Evolutionary conservation across 352 stramenopile genomes (phyloP).

Genomic region (Plasmopara viticola): DNA sequence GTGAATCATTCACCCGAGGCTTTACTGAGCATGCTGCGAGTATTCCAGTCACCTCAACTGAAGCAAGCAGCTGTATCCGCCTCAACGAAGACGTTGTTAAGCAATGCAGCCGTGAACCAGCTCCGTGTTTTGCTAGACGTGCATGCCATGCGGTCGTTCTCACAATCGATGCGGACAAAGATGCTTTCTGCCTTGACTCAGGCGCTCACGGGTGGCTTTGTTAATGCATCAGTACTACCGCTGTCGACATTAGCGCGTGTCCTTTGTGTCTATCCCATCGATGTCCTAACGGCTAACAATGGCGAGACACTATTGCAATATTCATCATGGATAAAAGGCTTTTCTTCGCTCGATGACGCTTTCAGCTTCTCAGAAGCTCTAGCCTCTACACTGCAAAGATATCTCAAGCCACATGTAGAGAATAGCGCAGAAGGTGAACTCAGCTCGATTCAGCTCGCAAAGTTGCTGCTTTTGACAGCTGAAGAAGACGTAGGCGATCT

Average conservation of each 20-base stretch:
- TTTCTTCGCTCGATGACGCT: not conserved
- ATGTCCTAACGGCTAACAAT: constrained; percentile 22
- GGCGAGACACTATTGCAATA: constrained; percentile 25
- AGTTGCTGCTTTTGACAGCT: constrained; percentile 40
- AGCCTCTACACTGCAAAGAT: constrained; percentile 14
- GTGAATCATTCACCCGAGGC: constrained; percentile 65
- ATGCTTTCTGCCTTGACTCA: constrained; percentile 42
- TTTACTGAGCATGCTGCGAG: constrained; percentile 56
- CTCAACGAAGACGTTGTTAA: constrained; percentile 17
- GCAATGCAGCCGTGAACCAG: constrained; percentile 31
- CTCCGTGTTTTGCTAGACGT: constrained; percentile 69
- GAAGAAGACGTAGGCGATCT: constrained; percentile 7
- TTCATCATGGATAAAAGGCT: constrained; percentile 27
- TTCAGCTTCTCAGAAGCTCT: constrained; percentile 12
- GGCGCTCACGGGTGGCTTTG: constrained; percentile 55
- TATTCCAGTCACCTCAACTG: constrained; percentile 37
- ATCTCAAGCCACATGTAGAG: constrained; percentile 7
- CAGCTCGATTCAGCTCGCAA: constrained; percentile 30
- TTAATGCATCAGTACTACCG: constrained; percentile 22
- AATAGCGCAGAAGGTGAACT: constrained; percentile 9
- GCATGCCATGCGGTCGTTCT: constrained; percentile 71
- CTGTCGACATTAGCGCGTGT: constrained; percentile 39
- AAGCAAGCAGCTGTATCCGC: constrained; percentile 6
- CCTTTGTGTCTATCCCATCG: constrained; percentile 46
- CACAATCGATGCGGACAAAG: constrained; percentile 48